phyloP scores from a whole-genome alignment of 2,329 filamentous ascomycete species.

The Trematosphaeria pertusa region DNA sequence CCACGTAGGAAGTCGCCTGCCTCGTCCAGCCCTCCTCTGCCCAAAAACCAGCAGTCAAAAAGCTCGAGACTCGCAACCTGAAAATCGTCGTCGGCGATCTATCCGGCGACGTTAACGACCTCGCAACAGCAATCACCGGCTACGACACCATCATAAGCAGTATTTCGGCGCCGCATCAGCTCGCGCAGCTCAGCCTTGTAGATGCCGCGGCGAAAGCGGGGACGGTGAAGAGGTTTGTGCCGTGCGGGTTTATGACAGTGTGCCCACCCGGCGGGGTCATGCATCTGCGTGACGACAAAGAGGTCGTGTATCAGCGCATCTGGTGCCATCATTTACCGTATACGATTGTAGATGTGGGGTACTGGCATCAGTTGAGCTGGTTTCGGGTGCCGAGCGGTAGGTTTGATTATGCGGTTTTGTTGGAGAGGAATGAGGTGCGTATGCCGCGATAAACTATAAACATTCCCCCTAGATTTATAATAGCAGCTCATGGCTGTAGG shows the following conservation, averaged over 20 bases:
- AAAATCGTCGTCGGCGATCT: conserved; percentile 55
- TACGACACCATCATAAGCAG: conserved; percentile 32
- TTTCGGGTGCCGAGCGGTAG: conserved; percentile 55
- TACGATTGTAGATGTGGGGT: conserved; percentile 66
- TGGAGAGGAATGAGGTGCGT: conserved; percentile 33
- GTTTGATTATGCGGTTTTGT: conserved; percentile 51
- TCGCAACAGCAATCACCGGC: conserved; percentile 49
- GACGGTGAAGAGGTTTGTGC: conserved; percentile 42
- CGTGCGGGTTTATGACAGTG: conserved; percentile 45
- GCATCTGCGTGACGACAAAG: conserved; percentile 56
- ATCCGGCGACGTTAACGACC: conserved; percentile 48
- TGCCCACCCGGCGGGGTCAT: conserved; percentile 54
- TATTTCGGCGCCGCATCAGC: conserved; percentile 22
- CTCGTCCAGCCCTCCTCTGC: conserved; percentile 57
- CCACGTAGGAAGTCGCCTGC: conserved; percentile 6
- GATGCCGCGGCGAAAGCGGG: conserved; percentile 37
- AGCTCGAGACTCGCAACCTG: conserved; percentile 53
- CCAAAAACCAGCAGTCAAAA: conserved; percentile 53
- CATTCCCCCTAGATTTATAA: too few species aligned
- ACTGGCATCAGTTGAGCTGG: conserved; percentile 62
- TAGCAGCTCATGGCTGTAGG: too few species aligned
- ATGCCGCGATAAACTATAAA: too few species aligned
- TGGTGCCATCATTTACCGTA: conserved; percentile 57
- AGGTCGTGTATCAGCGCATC: conserved; percentile 59
- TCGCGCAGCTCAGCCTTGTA: conserved; percentile 31